phyloP scores from a whole-genome alignment of 345 rosid species.

The Eucalyptus victrix region DNA sequence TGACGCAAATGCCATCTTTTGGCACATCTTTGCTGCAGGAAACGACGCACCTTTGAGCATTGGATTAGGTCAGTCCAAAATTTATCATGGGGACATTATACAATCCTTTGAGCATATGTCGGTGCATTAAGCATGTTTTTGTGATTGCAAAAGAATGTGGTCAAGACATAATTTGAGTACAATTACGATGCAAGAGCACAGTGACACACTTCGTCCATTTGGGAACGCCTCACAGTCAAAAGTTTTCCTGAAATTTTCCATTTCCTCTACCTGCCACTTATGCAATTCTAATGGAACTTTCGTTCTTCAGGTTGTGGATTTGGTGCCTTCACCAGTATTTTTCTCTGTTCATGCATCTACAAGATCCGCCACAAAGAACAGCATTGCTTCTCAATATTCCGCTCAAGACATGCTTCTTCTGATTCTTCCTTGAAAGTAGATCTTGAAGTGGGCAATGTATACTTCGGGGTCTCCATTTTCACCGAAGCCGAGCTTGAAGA shows the following conservation, averaged over 20 bases:
- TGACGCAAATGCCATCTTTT: neutral
- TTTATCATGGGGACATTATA: neutral
- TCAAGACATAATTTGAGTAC: neutral
- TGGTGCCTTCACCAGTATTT: too few species aligned
- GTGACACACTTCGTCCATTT: neutral
- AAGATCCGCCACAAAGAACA: too few species aligned
- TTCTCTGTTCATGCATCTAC: too few species aligned
- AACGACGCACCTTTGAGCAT: neutral
- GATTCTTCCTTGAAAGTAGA: too few species aligned
- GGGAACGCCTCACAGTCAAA: neutral
- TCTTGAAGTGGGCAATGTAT: too few species aligned
- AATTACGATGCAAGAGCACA: neutral
- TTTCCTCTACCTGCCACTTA: neutral
- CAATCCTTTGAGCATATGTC: neutral
- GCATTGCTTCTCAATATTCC: too few species aligned
- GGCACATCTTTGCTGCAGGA: constrained; percentile 5
- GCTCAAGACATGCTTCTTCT: too few species aligned
- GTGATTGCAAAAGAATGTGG: neutral
- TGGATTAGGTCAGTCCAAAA: constrained; percentile 14
- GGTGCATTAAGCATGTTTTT: neutral
- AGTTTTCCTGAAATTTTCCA: neutral
- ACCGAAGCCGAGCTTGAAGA: too few species aligned
- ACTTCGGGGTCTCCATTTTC: too few species aligned
- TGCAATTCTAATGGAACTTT: neutral
- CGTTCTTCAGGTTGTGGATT: constrained; percentile 7